Percentiles rank a stretch among this genome's conserved stretches.
phyloP scores from a whole-genome alignment of 1,139 yeast genomes.

The Geotrichum europaeum region DNA sequence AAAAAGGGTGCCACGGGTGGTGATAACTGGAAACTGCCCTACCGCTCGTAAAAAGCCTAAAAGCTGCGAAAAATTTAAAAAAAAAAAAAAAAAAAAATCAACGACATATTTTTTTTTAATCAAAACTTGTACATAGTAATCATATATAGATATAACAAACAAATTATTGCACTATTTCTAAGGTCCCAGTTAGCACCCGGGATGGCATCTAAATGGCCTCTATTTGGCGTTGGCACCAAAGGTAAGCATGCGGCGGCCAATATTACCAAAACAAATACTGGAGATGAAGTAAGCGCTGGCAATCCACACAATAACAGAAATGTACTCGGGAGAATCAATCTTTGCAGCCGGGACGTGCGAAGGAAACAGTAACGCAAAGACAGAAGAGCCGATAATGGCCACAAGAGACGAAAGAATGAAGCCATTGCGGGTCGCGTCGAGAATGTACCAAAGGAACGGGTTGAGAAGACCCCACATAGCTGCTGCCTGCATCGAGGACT shows the following conservation, averaged over 20 bases:
- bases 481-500: conserved; percentile 67
- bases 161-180: neutral
- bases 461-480: conserved; percentile 69
- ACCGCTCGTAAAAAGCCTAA: conserved; percentile 55
- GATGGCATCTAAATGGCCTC: neutral
- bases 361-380: conserved; percentile 31
- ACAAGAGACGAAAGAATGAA: conserved; percentile 37
- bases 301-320: conserved; percentile 42
- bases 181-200: neutral
- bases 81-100: neutral
- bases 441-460: conserved; percentile 71
- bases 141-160: neutral
- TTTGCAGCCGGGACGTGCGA: conserved; percentile 25
- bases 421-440: conserved; percentile 71
- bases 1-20: conserved; percentile 28
- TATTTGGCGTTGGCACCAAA: conserved; percentile 14
- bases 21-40: conserved; percentile 70
- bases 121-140: neutral
- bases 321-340: conserved; percentile 23
- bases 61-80: conserved; percentile 39
- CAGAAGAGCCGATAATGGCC: conserved; percentile 30
- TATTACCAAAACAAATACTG: conserved; percentile 60
- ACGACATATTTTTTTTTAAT: neutral
- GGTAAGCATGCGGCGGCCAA: conserved; percentile 49
- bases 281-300: conserved; percentile 66